Evolutionary conservation across 768 basidiomycete species (phyloP), one percentile per base, ranked within the genome.

Genomic region (Termitomyces sp.): DNA sequence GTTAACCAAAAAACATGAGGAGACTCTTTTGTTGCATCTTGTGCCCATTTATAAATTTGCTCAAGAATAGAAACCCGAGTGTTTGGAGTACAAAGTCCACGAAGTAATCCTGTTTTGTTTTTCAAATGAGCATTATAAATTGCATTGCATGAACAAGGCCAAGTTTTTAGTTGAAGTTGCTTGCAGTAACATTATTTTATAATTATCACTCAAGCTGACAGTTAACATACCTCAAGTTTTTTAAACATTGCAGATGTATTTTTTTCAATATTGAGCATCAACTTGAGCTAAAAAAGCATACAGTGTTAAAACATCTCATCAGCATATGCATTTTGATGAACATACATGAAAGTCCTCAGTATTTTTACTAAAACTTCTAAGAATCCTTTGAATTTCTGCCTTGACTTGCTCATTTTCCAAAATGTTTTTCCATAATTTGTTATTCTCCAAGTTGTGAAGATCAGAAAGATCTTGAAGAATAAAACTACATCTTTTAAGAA

Each of bases 331-430:
- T n/a, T n/a, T 18, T 10, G 1, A 44, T 44, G 3, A 50, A 50
- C 49, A 20, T 16, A 50, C 49, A 2, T 50, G 58, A 28, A 67
- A 62, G n/a, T 55, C 53, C 48, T 61, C 61, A n/a, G 62, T 54
- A 40, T 50, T 32, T 12, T 55, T 60, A 47, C 61, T 62, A 23
- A 65, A 9, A 30, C 26, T n/a, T 18, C 14, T 28, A 12, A 59
- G 35, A 4, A 38, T 50, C 5, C 6, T 23, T 28, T 52, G 30
- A 47, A 65, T 58, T 32, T 53, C 41, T 16, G 41, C 36, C n/a
- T 23, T 55, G 51, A 65, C 50, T 44, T 57, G 62, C 38, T 59
- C 60, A 44, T 53, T 58, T 13, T 63, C 43, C 36, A 67, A 28
- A 28, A 63, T 38, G 0, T 40, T 16, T 16, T 14, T 40, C 38